phyloP scores from a whole-genome alignment of 371 early-diverging fungal species.

The Actinomortierella ambigua region DNA sequence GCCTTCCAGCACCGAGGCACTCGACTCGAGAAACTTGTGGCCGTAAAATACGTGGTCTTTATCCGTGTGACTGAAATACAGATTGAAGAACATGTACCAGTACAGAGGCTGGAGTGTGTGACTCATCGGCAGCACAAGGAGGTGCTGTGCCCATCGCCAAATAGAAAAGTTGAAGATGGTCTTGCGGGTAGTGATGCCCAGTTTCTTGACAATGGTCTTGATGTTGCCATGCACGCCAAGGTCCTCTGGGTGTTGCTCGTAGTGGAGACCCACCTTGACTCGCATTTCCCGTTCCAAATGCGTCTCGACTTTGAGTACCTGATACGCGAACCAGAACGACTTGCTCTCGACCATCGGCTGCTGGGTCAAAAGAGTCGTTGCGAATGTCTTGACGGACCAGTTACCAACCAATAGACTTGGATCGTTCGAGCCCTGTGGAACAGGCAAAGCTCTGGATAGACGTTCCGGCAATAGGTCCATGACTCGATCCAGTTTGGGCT shows the following conservation, averaged over 20 bases:
- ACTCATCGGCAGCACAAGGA: constrained; percentile 52
- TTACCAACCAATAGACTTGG: constrained; percentile 58
- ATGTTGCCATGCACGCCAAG: constrained; percentile 35
- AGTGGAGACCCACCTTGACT: constrained; percentile 44
- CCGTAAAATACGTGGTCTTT: constrained; percentile 51
- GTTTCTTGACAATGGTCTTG: constrained; percentile 36
- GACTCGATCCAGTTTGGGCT: constrained; percentile 29
- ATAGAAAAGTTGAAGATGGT: constrained; percentile 59
- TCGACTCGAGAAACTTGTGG: constrained; percentile 54
- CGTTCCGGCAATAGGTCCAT: constrained; percentile 36
- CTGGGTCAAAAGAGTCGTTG: constrained; percentile 51
- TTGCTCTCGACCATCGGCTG: constrained; percentile 54
- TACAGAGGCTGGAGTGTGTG: constrained; percentile 61
- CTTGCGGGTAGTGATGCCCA: constrained; percentile 45
- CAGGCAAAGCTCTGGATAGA: constrained; percentile 53
- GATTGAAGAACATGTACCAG: constrained; percentile 69
- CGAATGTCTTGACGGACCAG: constrained; percentile 57
- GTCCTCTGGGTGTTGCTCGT: constrained; percentile 36
- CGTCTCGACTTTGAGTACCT: constrained; percentile 61
- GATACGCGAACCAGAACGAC: constrained; percentile 63
- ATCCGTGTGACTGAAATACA: constrained; percentile 57
- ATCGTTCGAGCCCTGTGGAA: constrained; percentile 46
- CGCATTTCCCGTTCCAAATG: constrained; percentile 51
- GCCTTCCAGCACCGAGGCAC: constrained; percentile 47
- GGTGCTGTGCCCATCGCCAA: constrained; percentile 65